Conservation (phyloP, 176 grass and related monocot genomes). For the Chrysopogon serrulatus region DNA sequence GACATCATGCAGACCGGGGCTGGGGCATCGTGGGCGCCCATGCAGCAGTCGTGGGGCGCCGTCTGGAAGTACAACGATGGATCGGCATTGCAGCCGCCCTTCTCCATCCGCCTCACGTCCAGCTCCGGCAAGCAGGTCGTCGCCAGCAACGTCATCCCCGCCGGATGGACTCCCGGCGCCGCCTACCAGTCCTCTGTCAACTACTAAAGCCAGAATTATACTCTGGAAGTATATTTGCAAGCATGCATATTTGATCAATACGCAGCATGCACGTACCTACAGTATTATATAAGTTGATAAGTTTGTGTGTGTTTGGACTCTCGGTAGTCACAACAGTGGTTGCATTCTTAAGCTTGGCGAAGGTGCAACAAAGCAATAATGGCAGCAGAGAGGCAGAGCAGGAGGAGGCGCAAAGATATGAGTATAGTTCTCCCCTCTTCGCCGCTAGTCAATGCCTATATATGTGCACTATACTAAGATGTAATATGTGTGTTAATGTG, state of each 20-base stretch:
- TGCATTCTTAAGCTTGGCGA: neutral
- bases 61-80: slow-evolving; percentile 50
- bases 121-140: slow-evolving; percentile 40
- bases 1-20: slow-evolving; percentile 44
- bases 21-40: slow-evolving; percentile 9
- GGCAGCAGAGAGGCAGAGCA: neutral
- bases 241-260: neutral
- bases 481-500: neutral
- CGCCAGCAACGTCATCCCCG: slow-evolving; percentile 48
- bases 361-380: neutral
- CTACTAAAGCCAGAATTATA: slow-evolving; percentile 3
- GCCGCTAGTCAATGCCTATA: neutral
- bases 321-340: neutral
- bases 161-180: slow-evolving; percentile 38
- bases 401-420: slow-evolving; percentile 16
- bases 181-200: slow-evolving; percentile 48
- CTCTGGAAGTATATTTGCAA: too few species aligned
- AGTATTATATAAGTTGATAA: neutral
- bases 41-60: slow-evolving; percentile 62
- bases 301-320: neutral
- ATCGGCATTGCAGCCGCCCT: slow-evolving; percentile 34
- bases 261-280: neutral
- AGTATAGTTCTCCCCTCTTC: slow-evolving; percentile 27
- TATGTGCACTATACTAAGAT: too few species aligned
- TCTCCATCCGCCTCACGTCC: slow-evolving; percentile 58